Base-by-base conservation (phyloP, 768 basidiomycete genomes). In the Lactifluus volemus region DNA sequence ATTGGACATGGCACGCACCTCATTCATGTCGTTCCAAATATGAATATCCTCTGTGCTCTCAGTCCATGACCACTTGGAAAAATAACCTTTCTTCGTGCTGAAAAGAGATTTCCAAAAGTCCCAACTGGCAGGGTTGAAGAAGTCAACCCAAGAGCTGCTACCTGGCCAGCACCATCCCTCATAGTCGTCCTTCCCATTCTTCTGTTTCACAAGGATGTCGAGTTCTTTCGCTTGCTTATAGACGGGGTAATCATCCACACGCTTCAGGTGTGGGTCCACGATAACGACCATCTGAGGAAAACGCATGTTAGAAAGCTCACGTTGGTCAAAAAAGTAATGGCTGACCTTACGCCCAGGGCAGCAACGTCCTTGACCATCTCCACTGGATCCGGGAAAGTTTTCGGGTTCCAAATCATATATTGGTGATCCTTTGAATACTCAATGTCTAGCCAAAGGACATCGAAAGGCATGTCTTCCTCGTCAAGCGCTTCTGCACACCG, bases 21-120 rank as follows among this genome's bases (percentile, higher is more conserved):
- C 97, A 67, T 98, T 98, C 97, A 99, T 99, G 70, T 99, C 97
- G 70, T 98, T 98, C 97, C 97, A 99, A 66, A 98, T 93, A 71
- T 86, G 87, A 14, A 98, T 81, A 66, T 84, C 82, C 34, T 86
- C 83, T 2, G 92, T 92, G 66, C 94, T 89, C 64, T 89, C 74
- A 0, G 78, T 82, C 88, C 91, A 92, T 7, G 83, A 76, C 82
- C 85, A 92, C n/a, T 78, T 74, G 49, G 78, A 81, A 25, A 25
- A 25, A 25, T 25, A 25, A 61, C 77, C 74, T 63, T 77, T 68
- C 73, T 76, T 36, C 77, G 74, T 51, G 72, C 86, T 87, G 79
- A 97, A 98, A 60, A 96, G 77, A 5, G 78, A 77, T 61, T 78
- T 86, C 95, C 95, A 99, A 86, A 93, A 93, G 39, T 84, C 80